Base-by-base conservation (phyloP, 140 eudicot species). In the Senecio squalidus region DNA sequence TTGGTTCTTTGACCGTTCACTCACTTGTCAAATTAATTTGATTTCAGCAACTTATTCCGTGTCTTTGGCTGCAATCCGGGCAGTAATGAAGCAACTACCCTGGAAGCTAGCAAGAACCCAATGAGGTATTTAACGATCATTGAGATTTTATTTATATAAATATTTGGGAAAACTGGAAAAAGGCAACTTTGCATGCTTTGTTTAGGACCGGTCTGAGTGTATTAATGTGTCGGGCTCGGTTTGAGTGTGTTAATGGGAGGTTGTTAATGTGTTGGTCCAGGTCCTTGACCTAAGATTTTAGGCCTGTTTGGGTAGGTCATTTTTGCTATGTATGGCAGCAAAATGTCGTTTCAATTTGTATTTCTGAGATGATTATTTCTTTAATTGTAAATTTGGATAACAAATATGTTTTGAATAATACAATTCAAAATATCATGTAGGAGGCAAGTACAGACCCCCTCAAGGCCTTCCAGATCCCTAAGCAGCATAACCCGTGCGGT, bases 21-120 rank as follows among this genome's bases (percentile, higher is more conserved):
- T 70, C 41, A 45, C 71, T 16, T 46, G 46, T 55, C 22, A 45
- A 31, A 40, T 16, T 53, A n/a, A 25, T 55, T 24, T 67, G 50
- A 53, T 74, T 60, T 16, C 89, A 85, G 95, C 84, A 89, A 85
- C 55, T 71, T 89, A 36, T 89, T 89, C 72, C 93, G 95, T 7
- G 95, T 89, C 66, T 85, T 89, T 78, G 95, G 97, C 41, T 51
- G 74, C 51, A 75, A 66, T 33, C 29, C 80, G 20, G 89, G 89
- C 31, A 89, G 86, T 60, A 79, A 84, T 31, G 97, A 89, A 75
- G 81, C 86, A 57, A 82, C 93, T 26, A 85, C 83, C 36, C 65
- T 89, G 58, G 97, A 89, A 71, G 97, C 89, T 45, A 85, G 95
- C 89, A 89, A 71, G 77, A 85, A 89, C 69, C 95, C 97, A 9